Evolutionary conservation across 495 filamentous ascomycete species (phyloP).

Genomic region (Amphirosellinia nigrospora): DNA sequence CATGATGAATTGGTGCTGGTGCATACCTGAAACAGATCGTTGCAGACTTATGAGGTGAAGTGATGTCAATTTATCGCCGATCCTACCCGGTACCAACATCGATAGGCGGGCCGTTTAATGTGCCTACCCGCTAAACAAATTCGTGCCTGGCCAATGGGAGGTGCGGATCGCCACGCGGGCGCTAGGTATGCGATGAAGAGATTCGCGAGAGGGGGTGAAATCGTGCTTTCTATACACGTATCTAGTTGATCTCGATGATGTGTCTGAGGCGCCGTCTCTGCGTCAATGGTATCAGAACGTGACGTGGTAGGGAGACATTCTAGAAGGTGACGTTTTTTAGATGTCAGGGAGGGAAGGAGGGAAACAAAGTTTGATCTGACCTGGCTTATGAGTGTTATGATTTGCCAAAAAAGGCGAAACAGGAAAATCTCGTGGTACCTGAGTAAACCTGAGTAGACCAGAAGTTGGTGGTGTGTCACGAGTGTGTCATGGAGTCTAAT

Average conservation of each 20-base stretch:
- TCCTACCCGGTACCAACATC: neutral
- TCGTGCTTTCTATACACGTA: too few species aligned
- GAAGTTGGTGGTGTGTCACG: neutral
- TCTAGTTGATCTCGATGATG: neutral
- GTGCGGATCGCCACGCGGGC: neutral
- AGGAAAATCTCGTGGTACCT: neutral
- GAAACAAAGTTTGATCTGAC: neutral
- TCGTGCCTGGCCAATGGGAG: neutral
- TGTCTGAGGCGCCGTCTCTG: neutral
- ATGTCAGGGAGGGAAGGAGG: too few species aligned
- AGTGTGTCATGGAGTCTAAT: neutral
- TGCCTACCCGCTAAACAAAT: neutral
- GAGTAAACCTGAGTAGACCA: neutral
- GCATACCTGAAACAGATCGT: neutral
- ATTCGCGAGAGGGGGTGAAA: neutral
- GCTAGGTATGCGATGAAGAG: neutral
- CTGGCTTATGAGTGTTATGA: neutral
- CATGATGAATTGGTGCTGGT: too few species aligned
- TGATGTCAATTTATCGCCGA: slow-evolving; percentile 14
- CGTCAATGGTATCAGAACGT: slow-evolving; percentile 3
- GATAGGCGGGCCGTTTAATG: slow-evolving; percentile 3
- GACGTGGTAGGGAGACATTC: neutral
- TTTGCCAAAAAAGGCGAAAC: neutral
- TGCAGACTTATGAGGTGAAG: neutral
- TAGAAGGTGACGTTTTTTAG: neutral